These are phyloP conservation scores for Corylus avellana DNA, from an alignment of 306 rosid genomes.

Conservation along the genomic window DNA sequence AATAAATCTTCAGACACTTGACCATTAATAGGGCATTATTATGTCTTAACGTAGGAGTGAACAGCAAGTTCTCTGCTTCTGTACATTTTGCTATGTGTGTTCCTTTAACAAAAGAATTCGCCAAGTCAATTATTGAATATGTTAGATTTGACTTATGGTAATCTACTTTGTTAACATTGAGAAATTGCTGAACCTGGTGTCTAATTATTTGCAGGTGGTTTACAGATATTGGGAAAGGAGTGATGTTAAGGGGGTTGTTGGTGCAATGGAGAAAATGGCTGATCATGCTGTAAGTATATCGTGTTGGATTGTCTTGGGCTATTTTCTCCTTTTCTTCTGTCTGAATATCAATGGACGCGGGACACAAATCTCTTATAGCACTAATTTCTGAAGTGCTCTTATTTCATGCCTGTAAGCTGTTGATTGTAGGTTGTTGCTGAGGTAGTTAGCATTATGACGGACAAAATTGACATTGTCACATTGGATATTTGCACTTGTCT, in stretches of 20 bases:
- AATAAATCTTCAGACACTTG: no score
- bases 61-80: neutral
- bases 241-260: constrained; percentile 84
- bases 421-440: constrained; percentile 88
- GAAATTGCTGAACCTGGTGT: constrained; percentile 34
- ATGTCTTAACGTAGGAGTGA: neutral
- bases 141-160: neutral
- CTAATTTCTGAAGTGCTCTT: constrained; percentile 16
- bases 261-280: constrained; percentile 87
- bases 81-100: neutral
- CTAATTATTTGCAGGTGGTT: constrained; percentile 60
- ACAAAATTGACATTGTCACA: constrained; percentile 75
- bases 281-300: constrained; percentile 80
- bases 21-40: no score
- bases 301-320: constrained; percentile 11
- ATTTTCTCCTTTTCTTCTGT: constrained; percentile 9
- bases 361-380: neutral
- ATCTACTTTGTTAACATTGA: neutral
- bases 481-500: constrained; percentile 79
- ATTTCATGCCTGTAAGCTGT: constrained; percentile 25
- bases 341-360: constrained; percentile 16
- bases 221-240: constrained; percentile 90
- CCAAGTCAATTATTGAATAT: neutral
- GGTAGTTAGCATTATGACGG: constrained; percentile 72
- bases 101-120: neutral